Conservation (phyloP, 2,329 filamentous ascomycete species). For the Raffaelea ambrosiae region DNA sequence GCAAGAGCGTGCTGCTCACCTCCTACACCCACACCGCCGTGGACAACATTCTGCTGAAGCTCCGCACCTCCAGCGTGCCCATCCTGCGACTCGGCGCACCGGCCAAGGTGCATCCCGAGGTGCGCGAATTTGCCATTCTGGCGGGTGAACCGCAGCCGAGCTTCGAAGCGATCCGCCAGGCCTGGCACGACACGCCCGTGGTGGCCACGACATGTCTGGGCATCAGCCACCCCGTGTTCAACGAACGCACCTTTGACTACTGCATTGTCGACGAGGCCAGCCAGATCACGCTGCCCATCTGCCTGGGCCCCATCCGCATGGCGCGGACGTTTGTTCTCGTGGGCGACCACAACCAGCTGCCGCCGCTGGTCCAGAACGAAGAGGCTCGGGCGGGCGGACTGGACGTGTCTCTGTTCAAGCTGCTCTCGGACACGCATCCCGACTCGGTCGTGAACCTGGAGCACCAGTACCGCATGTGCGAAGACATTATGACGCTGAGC, state of each 20-base stretch:
- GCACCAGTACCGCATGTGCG: constrained; percentile 97
- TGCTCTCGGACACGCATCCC: constrained; percentile 82
- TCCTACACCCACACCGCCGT: constrained; percentile 97
- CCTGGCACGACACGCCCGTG: constrained; percentile 78
- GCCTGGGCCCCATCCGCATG: constrained; percentile 87
- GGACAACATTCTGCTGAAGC: constrained; percentile 93
- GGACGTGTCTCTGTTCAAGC: constrained; percentile 88
- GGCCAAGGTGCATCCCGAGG: constrained; percentile 80
- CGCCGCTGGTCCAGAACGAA: constrained; percentile 88
- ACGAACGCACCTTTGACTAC: constrained; percentile 86
- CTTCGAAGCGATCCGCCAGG: constrained; percentile 74
- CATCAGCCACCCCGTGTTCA: constrained; percentile 82
- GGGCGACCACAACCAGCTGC: constrained; percentile 92
- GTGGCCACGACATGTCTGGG: constrained; percentile 94
- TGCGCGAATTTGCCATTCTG: constrained; percentile 75
- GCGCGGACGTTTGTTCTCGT: constrained; percentile 90
- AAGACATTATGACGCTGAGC: constrained; percentile 90
- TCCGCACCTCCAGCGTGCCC: constrained; percentile 63
- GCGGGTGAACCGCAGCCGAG: constrained; percentile 64
- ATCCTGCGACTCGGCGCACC: constrained; percentile 79
- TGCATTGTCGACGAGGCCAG: constrained; percentile 98
- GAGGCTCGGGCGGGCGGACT: constrained; percentile 77
- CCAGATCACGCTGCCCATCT: constrained; percentile 93
- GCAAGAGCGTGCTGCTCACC: constrained; percentile 86
- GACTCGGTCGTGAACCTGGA: constrained; percentile 83